Conservation (phyloP, 1,284 basidiomycete species). For the Cryptococcus sp. region DNA sequence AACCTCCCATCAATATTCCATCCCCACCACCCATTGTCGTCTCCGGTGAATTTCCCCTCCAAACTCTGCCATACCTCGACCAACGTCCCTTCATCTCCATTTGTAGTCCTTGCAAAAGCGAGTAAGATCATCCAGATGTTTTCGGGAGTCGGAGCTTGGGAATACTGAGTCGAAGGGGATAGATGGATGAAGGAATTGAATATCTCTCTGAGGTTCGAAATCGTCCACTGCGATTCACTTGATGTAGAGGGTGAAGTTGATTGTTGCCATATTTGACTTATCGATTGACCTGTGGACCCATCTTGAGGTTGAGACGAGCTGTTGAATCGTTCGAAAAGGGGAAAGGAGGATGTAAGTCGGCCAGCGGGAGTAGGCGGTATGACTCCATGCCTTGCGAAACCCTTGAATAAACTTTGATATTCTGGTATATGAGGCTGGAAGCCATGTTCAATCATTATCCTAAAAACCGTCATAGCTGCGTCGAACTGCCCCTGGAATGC, state of each 20-base stretch:
- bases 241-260: constrained; percentile 1
- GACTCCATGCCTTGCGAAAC: constrained; percentile 57
- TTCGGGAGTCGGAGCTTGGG: constrained; percentile 23
- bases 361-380: constrained; percentile 4
- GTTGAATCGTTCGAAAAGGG: constrained; percentile 1
- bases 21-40: constrained; percentile 28
- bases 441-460: constrained; percentile 60
- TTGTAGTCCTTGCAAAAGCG: constrained; percentile 34
- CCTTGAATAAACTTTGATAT: constrained; percentile 70
- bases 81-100: constrained; percentile 27
- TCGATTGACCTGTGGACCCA: background rate
- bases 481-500: constrained; percentile 66
- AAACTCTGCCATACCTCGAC: constrained; percentile 30
- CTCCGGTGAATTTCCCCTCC: constrained; percentile 36
- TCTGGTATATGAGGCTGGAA: constrained; percentile 28
- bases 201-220: constrained; percentile 22
- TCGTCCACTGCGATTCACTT: constrained; percentile 18
- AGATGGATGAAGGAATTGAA: constrained; percentile 26
- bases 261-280: constrained; percentile 27
- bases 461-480: constrained; percentile 58
- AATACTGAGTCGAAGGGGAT: background rate
- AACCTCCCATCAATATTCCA: constrained; percentile 30
- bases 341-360: constrained; percentile 1
- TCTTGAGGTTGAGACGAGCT: background rate
- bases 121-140: constrained; percentile 32